These are phyloP conservation scores for Thalassiosira tumida DNA, from an alignment of 352 stramenopile genomes.

Conservation along the genomic window DNA sequence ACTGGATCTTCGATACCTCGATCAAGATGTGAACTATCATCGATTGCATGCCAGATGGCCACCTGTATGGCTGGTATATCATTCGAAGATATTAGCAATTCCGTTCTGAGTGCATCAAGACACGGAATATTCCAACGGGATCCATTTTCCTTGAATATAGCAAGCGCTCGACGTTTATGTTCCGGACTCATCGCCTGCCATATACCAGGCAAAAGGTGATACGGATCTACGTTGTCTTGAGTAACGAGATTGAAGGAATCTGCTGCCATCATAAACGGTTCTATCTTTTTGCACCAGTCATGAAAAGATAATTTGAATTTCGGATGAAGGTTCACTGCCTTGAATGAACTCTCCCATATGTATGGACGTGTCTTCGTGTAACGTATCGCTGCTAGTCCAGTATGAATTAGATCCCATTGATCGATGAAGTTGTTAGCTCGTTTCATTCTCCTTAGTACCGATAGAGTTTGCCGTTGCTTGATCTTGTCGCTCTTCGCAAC, in stretches of 20 bases:
- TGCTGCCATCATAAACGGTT: slow-evolving; percentile 28
- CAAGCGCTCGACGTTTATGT: slow-evolving; percentile 15
- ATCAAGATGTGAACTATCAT: slow-evolving; percentile 15
- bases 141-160: slow-evolving; percentile 24
- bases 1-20: neutral
- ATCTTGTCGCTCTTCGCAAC: slow-evolving; percentile 47
- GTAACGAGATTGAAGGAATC: slow-evolving; percentile 43
- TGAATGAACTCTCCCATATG: slow-evolving; percentile 35
- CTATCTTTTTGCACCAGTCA: slow-evolving; percentile 61
- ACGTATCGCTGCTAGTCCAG: slow-evolving; percentile 35
- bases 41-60: slow-evolving; percentile 35
- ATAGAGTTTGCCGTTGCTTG: neutral
- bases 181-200: slow-evolving; percentile 41
- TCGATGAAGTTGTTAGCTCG: slow-evolving; percentile 27
- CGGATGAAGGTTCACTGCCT: slow-evolving; percentile 39
- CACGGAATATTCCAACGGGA: slow-evolving; percentile 27
- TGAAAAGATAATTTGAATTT: slow-evolving; percentile 25
- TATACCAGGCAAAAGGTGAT: slow-evolving; percentile 18
- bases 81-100: neutral
- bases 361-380: slow-evolving; percentile 25
- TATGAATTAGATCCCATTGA: slow-evolving; percentile 53
- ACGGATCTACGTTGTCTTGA: slow-evolving; percentile 23
- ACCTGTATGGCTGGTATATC: slow-evolving; percentile 24
- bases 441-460: neutral
- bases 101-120: neutral